Conservation (phyloP, 1,284 basidiomycete genomes). For the Tausonia pullulans region DNA sequence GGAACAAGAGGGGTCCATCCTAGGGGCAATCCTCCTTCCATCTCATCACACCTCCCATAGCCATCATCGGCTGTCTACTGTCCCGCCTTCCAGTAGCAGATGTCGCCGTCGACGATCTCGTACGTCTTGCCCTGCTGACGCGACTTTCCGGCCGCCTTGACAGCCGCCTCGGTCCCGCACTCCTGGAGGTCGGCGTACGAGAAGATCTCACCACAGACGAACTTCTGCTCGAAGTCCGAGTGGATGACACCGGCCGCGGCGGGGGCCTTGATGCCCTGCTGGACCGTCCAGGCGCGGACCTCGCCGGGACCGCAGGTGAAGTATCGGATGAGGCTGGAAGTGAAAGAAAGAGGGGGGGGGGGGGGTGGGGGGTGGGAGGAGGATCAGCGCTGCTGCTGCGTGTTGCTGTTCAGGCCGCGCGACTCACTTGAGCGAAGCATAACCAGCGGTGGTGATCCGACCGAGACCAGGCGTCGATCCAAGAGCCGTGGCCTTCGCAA, state of each 20-base stretch:
- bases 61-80: too few relatives aligned
- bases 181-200: conserved; percentile 81
- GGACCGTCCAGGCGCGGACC: conserved; percentile 96
- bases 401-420: background rate
- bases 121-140: conserved; percentile 96
- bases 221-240: conserved; percentile 33
- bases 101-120: conserved; percentile 45
- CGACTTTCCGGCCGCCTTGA: conserved; percentile 92
- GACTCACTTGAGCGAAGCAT: conserved; percentile 54
- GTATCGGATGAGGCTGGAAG: conserved; percentile 64
- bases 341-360: background rate
- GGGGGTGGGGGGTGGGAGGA: background rate
- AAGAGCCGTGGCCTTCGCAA: conserved; percentile 26
- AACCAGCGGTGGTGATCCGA: conserved; percentile 89
- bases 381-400: background rate
- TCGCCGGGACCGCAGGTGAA: conserved; percentile 90
- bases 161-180: conserved; percentile 75
- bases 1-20: too few relatives aligned
- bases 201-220: conserved; percentile 99
- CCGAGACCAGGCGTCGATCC: conserved; percentile 50
- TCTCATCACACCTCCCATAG: too few relatives aligned
- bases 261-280: conserved; percentile 86
- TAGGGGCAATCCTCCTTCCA: too few relatives aligned
- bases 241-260: conserved; percentile 98
- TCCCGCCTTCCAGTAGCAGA: conserved; percentile 20